phyloP scores from a whole-genome alignment of 345 rosid genomes.

The Sisymbrium irio region DNA sequence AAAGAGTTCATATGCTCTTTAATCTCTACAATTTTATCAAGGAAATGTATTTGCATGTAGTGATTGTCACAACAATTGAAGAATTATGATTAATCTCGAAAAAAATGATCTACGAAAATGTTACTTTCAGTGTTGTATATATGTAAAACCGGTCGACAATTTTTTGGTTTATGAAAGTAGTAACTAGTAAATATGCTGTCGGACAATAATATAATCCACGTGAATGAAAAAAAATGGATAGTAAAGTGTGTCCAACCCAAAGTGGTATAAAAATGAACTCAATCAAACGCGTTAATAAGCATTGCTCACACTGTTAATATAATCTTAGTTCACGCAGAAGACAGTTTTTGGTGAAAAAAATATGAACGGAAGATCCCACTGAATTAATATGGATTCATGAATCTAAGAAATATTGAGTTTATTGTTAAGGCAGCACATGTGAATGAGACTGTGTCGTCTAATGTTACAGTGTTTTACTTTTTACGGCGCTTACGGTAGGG shows the following conservation, averaged over 20 bases:
- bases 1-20: neutral
- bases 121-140: neutral
- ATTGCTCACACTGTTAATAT: neutral
- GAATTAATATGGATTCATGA: too few relatives aligned
- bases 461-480: neutral
- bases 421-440: too few relatives aligned
- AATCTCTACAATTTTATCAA: neutral
- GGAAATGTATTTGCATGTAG: neutral
- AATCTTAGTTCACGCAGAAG: neutral
- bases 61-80: neutral
- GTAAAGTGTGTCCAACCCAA: neutral
- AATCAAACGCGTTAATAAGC: neutral
- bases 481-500: neutral
- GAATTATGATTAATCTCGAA: neutral
- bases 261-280: neutral
- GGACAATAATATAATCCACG: neutral
- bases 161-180: neutral
- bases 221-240: neutral
- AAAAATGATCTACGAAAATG: neutral
- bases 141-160: neutral
- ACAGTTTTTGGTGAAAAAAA: too few relatives aligned
- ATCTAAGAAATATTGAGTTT: too few relatives aligned
- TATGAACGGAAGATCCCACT: too few relatives aligned
- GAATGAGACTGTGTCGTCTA: neutral
- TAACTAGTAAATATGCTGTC: neutral